Evolutionary conservation across 2,329 filamentous ascomycete species (phyloP), one percentile per base, ranked within the genome.

Genomic region (Daldinia sp.): DNA sequence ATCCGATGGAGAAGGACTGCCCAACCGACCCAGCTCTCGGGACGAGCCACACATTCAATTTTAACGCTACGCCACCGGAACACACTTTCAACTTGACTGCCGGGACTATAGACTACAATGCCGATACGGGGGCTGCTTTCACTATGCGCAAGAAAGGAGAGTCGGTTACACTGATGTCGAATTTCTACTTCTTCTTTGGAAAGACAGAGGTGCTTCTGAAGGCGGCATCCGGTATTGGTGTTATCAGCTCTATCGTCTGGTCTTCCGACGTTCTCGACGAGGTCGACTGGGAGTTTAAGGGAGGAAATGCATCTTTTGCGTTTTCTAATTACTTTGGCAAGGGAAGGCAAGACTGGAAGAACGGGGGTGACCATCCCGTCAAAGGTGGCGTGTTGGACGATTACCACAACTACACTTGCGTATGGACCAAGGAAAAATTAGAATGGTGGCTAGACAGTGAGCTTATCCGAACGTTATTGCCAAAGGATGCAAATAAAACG

Each of bases 161-260:
- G 71, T 90, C 92, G 0, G 91, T 93, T 0, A 96, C 92, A 0
- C 85, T 96, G 64, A 85, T 88, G 67, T 88, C 90, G 47, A 87
- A 88, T 70, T 94, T 93, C 76, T 95, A 93, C 80, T 90, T 96
- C 77, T 93, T 96, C 81, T 94, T 90, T 69, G 93, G 93, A 55
- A 87, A 88, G 63, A 88, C 92, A 58, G 92, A 95, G 77, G 84
- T 94, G 60, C 83, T 86, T 69, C 85, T 96, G 81, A 92, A 92
- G 79, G 90, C 91, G 3, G 88, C 93, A 0, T 79, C 82, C 1
- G 93, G 93, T 15, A 80, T 79, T 6, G 93, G 93, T 52, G 89
- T 97, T 66, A 86, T 97, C 70, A 93, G 89, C 72, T 88, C 91
- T 64, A 89, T 96, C 72, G 94, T 96, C 74, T 84, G 94, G 76